phyloP scores from a whole-genome alignment of 768 basidiomycete species.

The Mycena galericulata region DNA sequence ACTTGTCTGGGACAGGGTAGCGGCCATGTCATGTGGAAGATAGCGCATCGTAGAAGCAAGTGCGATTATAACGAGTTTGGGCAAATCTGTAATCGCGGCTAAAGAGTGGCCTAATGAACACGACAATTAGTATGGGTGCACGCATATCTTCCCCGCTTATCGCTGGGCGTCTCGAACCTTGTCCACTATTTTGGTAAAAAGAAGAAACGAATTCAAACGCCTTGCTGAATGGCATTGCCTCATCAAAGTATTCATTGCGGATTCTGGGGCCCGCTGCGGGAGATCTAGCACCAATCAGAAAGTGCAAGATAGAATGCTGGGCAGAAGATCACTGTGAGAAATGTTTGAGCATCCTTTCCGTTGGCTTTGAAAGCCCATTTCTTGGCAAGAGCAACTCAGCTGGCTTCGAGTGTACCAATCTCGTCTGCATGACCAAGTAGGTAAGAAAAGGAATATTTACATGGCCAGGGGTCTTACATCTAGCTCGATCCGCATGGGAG shows the following conservation, averaged over 20 bases:
- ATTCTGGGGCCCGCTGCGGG: constrained; percentile 55
- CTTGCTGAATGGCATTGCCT: constrained; percentile 68
- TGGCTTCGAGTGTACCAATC: constrained; percentile 87
- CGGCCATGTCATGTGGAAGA: constrained; percentile 80
- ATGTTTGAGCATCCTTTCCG: constrained; percentile 80
- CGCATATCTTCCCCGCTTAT: neutral
- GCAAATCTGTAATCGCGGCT: constrained; percentile 73
- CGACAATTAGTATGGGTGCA: neutral
- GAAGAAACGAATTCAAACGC: constrained; percentile 76
- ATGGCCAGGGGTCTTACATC: constrained; percentile 67
- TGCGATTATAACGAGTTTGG: constrained; percentile 75
- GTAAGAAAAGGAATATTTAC: constrained; percentile 1
- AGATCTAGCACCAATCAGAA: constrained; percentile 45
- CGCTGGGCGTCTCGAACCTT: constrained; percentile 48
- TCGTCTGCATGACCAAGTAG: constrained; percentile 64
- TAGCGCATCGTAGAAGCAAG: constrained; percentile 80
- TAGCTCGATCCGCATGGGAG: constrained; percentile 87
- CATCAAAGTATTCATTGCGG: constrained; percentile 73
- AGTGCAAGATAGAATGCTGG: neutral
- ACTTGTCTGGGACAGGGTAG: constrained; percentile 79
- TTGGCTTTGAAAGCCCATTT: constrained; percentile 70
- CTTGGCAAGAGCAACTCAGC: constrained; percentile 81
- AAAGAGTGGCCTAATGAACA: constrained; percentile 66
- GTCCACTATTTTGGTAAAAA: constrained; percentile 59
- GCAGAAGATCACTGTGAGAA: constrained; percentile 66